Base-by-base conservation (phyloP, 495 filamentous ascomycete genomes). In the Peziza echinospora region DNA sequence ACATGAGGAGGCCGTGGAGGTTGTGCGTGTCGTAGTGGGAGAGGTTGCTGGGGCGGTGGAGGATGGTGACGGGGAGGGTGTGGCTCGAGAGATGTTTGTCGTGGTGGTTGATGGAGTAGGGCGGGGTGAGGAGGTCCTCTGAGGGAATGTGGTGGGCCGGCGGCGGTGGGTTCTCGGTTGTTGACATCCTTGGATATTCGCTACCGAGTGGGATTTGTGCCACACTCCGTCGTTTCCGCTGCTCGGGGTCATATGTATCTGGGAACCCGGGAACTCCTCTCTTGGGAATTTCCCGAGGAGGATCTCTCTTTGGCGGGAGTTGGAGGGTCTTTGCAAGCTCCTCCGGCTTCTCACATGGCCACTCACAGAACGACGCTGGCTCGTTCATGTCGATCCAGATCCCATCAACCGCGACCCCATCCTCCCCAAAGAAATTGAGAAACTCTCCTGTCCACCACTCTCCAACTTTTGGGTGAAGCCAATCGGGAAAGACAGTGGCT, bases 381-480 rank as follows among this genome's bases (percentile, higher is more conserved):
- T 85, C 81, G 52, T 83, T 84, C 78, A 84, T 82, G 52, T 84
- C 81, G 46, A 89, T 91, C 84, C 84, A 91, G 22, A 86, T 67
- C 1, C 72, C 84, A 52, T 91, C 84, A 49, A 91, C 84, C 53
- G 89, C 75, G 4, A 93, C 69, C 21, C 84, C 84, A 0, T 57
- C 65, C 0, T 71, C 56, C 51, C 65, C 57, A 62, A 93, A 93
- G 67, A 89, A 89, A 0, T 51, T 47, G 21, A 51, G 53, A 56
- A 87, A 83, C 58, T 89, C 75, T 28, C 64, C 67, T 53, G 77
- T 75, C 83, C 84, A 93, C 60, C 75, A 93, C 0, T 11, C 3
- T 37, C 19, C 13, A 7, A 74, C 72, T 25, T 72, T 71, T 3
- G 72, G 64, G 30, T 77, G 65, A 61, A 91, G 89, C 84, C 84